Percentiles rank a stretch among this genome's conserved stretches.
phyloP scores from a whole-genome alignment of 345 rosid species.

The Bretschneidera sinensis region DNA sequence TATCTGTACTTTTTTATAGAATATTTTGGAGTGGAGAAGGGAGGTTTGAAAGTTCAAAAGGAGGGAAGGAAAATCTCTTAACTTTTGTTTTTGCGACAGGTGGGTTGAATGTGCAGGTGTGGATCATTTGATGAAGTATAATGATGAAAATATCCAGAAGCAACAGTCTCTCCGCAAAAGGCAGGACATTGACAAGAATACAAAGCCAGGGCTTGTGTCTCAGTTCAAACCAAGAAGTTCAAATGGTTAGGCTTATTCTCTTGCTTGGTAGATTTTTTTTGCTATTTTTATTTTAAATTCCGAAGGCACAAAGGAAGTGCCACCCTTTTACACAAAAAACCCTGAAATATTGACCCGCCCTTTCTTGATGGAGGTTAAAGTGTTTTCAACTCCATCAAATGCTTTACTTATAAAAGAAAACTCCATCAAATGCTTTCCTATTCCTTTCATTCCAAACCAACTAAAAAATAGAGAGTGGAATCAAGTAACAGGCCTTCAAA shows the following conservation, averaged over 20 bases:
- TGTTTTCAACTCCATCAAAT: too few species aligned
- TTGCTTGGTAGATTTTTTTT: not conserved
- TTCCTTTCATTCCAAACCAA: too few species aligned
- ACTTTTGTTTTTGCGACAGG: slow-evolving; percentile 27
- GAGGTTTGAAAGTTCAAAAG: not conserved
- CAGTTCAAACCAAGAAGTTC: slow-evolving; percentile 47
- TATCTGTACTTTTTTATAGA: not conserved
- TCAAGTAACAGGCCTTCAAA: too few species aligned
- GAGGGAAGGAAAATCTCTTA: not conserved
- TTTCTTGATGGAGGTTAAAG: too few species aligned
- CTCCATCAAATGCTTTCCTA: too few species aligned
- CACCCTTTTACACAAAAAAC: too few species aligned
- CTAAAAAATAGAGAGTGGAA: too few species aligned
- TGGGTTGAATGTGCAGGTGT: slow-evolving; percentile 85
- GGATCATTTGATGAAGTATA: slow-evolving; percentile 55
- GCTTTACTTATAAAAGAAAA: too few species aligned
- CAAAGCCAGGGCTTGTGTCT: slow-evolving; percentile 31
- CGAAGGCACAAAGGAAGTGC: too few species aligned
- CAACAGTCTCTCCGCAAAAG: slow-evolving; percentile 31
- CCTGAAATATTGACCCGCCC: too few species aligned
- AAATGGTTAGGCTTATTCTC: slow-evolving; percentile 36
- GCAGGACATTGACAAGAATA: slow-evolving; percentile 29
- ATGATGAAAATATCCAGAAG: slow-evolving; percentile 48
- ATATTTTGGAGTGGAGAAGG: not conserved
- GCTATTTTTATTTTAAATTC: too few species aligned